Base-by-base conservation (phyloP, 257 asterid genomes). In the Solanum bukasovii region DNA sequence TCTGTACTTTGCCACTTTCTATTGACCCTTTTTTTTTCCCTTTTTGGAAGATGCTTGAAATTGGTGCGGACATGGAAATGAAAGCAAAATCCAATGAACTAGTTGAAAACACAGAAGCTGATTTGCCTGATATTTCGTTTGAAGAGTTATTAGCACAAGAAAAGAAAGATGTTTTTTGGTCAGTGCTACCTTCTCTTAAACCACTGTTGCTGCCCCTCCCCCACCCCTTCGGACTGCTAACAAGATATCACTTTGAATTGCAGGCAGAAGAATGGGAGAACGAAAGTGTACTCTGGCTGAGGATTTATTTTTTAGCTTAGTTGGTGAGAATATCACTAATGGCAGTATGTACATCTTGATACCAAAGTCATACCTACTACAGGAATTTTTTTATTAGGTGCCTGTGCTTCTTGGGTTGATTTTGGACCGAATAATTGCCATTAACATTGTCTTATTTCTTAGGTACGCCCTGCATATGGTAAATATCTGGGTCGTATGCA, bases 81-180 rank as follows among this genome's bases (percentile, higher is more conserved):
- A 81, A 93, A 90, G 94, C 87, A 23, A 92, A 93, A 87, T 88
- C 93, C 7, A 73, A 42, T 44, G 87, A 72, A 87, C 90, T 88
- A 37, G 90, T 78, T 42, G 95, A 95, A 89, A 90, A 86, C 86
- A 63, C 86, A 63, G 95, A 94, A 56, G 65, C 88, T 10, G 97
- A 91, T 10, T 88, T 88, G 70, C 68, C 91, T 31, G 96, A 96
- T 78, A 94, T 95, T 89, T 94, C 98, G 1, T 96, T 96, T 16
- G 99, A 96, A 88, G 99, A 95, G 90, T 88, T 96, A 40, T 89
- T 96, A 84, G 98, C 93, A 31, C 96, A 90, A 82, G 99, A 96
- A 85, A 96, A 96, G 92, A 95, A 96, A 91, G 98, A 94, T 74
- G 88, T 70, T 5, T 96, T 95, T 88, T 96, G 99, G 99, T 96